Conservation (phyloP, 225 moss, liverwort and hornwort genomes). For the Bryum argenteum region DNA sequence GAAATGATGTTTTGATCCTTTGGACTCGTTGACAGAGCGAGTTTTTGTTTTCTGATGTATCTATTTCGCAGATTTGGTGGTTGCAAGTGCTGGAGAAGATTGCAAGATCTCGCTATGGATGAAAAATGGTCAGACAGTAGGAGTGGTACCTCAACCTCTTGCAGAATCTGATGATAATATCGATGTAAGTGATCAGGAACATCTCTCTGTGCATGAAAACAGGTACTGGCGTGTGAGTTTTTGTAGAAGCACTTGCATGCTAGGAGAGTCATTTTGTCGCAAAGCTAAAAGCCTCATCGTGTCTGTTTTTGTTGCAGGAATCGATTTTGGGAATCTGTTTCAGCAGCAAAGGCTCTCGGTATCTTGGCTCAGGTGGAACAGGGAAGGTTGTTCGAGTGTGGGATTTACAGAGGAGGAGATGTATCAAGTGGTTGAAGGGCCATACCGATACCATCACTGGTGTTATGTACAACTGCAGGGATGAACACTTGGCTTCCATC, state of each 20-base stretch:
- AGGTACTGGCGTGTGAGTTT: conserved; percentile 15
- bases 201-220: conserved; percentile 5
- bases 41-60: conserved; percentile 19
- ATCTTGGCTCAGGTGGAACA: conserved; percentile 98
- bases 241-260: background rate
- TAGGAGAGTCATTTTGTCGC: background rate
- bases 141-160: conserved; percentile 86
- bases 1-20: background rate
- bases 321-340: conserved; percentile 95
- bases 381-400: conserved; percentile 95
- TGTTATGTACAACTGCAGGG: conserved; percentile 96
- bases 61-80: conserved; percentile 79
- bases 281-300: conserved; percentile 6
- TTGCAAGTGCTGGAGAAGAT: conserved; percentile 99
- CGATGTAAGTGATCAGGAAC: conserved; percentile 60
- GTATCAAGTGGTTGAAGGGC: conserved; percentile 99
- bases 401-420: conserved; percentile 95
- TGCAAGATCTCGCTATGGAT: conserved; percentile 99
- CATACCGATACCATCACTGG: conserved; percentile 97
- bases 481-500: conserved; percentile 94
- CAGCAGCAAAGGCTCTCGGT: conserved; percentile 97
- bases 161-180: conserved; percentile 89
- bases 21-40: background rate
- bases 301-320: conserved; percentile 61
- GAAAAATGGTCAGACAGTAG: conserved; percentile 93